Evolutionary conservation across 2,329 filamentous ascomycete genomes (phyloP).

Genomic region (Botryotinia convoluta): DNA sequence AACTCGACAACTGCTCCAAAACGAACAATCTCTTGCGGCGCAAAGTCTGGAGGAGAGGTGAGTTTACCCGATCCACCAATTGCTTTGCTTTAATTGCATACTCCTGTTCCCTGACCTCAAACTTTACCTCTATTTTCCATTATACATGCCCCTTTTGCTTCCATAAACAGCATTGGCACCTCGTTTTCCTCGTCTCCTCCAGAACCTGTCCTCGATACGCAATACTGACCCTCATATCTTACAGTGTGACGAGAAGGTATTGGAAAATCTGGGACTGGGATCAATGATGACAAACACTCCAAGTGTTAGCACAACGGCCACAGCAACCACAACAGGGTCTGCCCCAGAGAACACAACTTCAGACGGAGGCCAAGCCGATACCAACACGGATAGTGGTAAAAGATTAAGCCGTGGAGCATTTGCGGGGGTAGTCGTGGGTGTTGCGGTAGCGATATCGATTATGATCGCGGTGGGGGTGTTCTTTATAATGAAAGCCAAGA

Average conservation of each 20-base stretch:
- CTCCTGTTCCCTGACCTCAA: background rate
- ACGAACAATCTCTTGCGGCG: slow-evolving; percentile 7
- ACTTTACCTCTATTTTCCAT: background rate
- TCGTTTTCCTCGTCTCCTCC: background rate
- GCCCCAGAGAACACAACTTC: background rate
- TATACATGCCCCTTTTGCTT: background rate
- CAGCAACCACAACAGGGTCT: background rate
- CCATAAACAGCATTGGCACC: background rate
- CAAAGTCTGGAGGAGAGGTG: background rate
- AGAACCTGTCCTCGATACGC: background rate
- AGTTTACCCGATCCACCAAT: background rate
- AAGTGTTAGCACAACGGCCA: background rate
- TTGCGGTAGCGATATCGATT: background rate
- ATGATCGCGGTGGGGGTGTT: background rate
- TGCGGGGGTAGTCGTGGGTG: slow-evolving; percentile 3
- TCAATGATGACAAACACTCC: no score
- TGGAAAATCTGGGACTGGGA: background rate
- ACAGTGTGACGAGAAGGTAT: slow-evolving; percentile 7
- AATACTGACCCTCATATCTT: background rate
- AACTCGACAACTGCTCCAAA: background rate
- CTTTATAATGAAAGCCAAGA: background rate
- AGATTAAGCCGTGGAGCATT: background rate
- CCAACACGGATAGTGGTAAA: background rate
- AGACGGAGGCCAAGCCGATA: no score
- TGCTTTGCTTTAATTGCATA: background rate